Conservation (phyloP, 225 moss, liverwort and hornwort genomes). For the Antitrichia curtipendula region DNA sequence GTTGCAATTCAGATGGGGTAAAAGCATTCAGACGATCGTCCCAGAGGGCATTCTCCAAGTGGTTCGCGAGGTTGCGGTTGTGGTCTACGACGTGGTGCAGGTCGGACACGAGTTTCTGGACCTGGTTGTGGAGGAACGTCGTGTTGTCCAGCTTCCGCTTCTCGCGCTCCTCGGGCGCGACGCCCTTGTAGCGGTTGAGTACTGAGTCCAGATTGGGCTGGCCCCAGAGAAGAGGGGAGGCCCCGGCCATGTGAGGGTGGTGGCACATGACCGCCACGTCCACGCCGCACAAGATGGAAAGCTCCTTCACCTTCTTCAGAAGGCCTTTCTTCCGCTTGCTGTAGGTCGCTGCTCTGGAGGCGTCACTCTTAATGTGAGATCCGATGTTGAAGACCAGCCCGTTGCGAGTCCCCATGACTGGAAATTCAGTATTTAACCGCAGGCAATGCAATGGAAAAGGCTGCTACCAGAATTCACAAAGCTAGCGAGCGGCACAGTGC, state of each 20-base stretch:
- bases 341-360: constrained; percentile 34
- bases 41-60: constrained; percentile 20
- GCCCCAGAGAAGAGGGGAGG: constrained; percentile 32
- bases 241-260: constrained; percentile 27
- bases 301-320: constrained; percentile 48
- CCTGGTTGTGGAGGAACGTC: constrained; percentile 19
- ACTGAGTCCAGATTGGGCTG: constrained; percentile 30
- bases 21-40: constrained; percentile 25
- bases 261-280: constrained; percentile 53
- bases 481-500: background rate
- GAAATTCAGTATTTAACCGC: background rate
- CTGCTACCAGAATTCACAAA: background rate
- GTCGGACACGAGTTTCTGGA: constrained; percentile 25
- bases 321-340: constrained; percentile 51
- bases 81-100: constrained; percentile 16
- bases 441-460: background rate
- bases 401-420: constrained; percentile 15
- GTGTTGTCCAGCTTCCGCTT: constrained; percentile 53
- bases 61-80: constrained; percentile 20
- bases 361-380: constrained; percentile 33
- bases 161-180: constrained; percentile 39
- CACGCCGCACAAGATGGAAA: constrained; percentile 44
- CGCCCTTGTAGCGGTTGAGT: constrained; percentile 24
- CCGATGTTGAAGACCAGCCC: constrained; percentile 10
- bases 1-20: constrained; percentile 3